Evolutionary conservation across 345 rosid genomes (phyloP), one percentile per base, ranked within the genome.

Genomic region (Boechera retrofracta): DNA sequence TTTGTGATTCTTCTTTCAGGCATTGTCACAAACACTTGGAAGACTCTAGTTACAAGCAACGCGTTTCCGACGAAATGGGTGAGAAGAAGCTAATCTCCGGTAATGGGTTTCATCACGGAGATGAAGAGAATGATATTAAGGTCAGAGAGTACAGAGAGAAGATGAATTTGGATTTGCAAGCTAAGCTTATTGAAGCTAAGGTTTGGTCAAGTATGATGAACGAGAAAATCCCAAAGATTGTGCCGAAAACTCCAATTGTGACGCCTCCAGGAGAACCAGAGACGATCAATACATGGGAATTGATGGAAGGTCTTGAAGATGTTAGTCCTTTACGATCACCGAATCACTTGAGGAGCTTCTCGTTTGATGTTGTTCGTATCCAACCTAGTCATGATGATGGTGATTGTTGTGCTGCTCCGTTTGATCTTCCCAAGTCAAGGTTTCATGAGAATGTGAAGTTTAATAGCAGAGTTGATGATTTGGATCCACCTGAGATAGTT

Each of bases 181-280:
- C 76, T 76, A 88, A 83, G 54, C 49, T 92, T 67, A 77, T 83
- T 6, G 97, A 90, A 56, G 98, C 98, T 35, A 91, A 86, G 76
- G 71, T 81, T 10, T 94, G 98, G 98, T 91, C 98, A 10, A 83
- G 77, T 58, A 85, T 89, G 97, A 89, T 94, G 15, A 80, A 87
- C 32, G 87, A 88, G 60, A 94, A 86, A 42, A 90, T 92, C 78
- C 91, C 93, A 1, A 89, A 87, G 73, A 29, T 78, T 16, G 64
- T 74, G 15, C 90, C 98, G 1, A 85, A 42, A 67, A 94, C 98
- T 2, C 98, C 97, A 5, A 72, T 80, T 8, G 58, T 79, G 56
- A 92, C 98, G 1, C 95, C 97, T 1, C 98, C 97, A 0, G 98
- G 97, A 0, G 98, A 94, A 85, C 97, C 97, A 2, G 98, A 94